Evolutionary conservation across 2,329 filamentous ascomycete species (phyloP).

Genomic region (Aureobasidium sp.): DNA sequence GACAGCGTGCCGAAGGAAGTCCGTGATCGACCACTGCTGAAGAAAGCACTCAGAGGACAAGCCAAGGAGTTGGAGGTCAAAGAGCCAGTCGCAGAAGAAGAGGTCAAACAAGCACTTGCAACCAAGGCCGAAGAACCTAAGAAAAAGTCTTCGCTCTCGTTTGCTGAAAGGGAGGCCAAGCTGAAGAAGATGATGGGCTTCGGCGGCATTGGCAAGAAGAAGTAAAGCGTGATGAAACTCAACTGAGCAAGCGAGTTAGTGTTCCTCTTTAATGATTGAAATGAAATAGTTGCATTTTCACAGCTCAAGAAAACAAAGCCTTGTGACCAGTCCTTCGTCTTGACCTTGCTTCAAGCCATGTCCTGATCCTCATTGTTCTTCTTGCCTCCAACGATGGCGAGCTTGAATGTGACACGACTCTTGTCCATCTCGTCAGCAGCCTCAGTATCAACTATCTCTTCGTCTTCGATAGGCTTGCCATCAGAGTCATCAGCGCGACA

Average conservation of each 20-base stretch:
- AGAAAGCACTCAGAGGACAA: conserved; percentile 46
- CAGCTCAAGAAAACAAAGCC: too few relatives aligned
- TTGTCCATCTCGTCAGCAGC: too few relatives aligned
- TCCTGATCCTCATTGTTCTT: neutral
- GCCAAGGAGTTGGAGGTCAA: conserved; percentile 61
- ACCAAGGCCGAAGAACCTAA: conserved; percentile 31
- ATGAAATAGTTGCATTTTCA: neutral
- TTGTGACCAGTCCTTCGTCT: too few relatives aligned
- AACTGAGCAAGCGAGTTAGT: neutral
- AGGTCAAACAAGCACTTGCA: conserved; percentile 25
- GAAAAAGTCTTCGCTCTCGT: conserved; percentile 15
- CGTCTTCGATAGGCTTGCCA: neutral
- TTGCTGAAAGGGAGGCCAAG: conserved; percentile 31
- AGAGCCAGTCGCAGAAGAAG: conserved; percentile 28
- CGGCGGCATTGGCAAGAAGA: conserved; percentile 53
- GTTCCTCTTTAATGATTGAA: neutral
- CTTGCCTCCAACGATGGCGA: neutral
- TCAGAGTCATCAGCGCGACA: too few relatives aligned
- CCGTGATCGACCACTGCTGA: conserved; percentile 51
- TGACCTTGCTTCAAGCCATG: neutral
- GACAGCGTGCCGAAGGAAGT: conserved; percentile 49
- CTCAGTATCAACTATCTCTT: neutral
- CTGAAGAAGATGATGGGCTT: conserved; percentile 64
- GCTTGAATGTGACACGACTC: neutral
- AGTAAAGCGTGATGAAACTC: neutral